phyloP scores from a whole-genome alignment of 352 stramenopile species.

The Albugo candida region DNA sequence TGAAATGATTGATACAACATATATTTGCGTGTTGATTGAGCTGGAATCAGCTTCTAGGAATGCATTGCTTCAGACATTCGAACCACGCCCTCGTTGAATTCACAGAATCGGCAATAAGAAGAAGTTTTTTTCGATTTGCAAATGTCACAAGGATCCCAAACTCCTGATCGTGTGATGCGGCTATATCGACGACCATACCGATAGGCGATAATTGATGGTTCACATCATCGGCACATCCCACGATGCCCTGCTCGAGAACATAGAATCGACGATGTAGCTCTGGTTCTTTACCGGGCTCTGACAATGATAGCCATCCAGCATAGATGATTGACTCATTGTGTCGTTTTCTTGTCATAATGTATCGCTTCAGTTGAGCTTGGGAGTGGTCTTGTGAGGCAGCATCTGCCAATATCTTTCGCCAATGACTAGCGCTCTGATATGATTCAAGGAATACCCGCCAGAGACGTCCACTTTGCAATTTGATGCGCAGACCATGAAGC shows the following conservation, averaged over 20 bases:
- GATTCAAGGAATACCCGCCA: slow-evolving; percentile 58
- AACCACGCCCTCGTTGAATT: slow-evolving; percentile 53
- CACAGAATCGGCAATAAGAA: slow-evolving; percentile 50
- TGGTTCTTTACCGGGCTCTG: slow-evolving; percentile 19
- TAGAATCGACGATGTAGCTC: slow-evolving; percentile 31
- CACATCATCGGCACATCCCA: slow-evolving; percentile 62
- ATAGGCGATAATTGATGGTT: slow-evolving; percentile 55
- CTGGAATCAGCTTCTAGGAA: too few species aligned
- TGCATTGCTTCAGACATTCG: slow-evolving; percentile 20
- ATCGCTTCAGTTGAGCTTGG: slow-evolving; percentile 44
- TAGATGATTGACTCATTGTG: slow-evolving; percentile 52
- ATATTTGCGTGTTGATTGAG: too few species aligned
- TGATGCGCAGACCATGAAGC: slow-evolving; percentile 44
- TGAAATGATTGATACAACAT: neutral
- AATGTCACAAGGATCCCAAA: slow-evolving; percentile 57
- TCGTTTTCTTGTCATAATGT: slow-evolving; percentile 34
- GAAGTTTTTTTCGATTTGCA: slow-evolving; percentile 29
- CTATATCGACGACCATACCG: slow-evolving; percentile 36
- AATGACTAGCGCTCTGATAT: slow-evolving; percentile 58
- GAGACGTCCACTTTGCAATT: slow-evolving; percentile 33
- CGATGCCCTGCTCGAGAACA: slow-evolving; percentile 40
- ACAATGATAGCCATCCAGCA: slow-evolving; percentile 57
- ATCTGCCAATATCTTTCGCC: slow-evolving; percentile 38
- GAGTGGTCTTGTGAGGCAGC: slow-evolving; percentile 21
- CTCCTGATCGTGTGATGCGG: slow-evolving; percentile 32